Percentiles rank a stretch among this genome's conserved stretches.
phyloP scores from a whole-genome alignment of 139 green algal species.

The Haematococcus lacustris region DNA sequence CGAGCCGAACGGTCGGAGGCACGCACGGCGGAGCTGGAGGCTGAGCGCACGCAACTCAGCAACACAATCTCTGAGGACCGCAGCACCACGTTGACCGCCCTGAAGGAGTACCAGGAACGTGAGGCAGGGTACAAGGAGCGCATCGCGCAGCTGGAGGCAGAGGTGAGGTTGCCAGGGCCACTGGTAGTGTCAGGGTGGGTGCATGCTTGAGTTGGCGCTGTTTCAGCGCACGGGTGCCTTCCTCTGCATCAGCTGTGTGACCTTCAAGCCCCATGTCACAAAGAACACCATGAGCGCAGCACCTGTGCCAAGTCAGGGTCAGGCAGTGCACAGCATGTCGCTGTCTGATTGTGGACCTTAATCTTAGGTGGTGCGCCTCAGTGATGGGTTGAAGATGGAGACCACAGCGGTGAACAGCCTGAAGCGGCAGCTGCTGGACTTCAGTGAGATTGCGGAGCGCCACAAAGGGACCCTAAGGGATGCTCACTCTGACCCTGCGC shows the following conservation, averaged over 20 bases:
- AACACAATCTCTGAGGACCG: slow-evolving; percentile 9
- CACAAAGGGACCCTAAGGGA: slow-evolving; percentile 20
- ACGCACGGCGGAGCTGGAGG: background rate
- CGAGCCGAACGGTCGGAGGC: slow-evolving; percentile 8
- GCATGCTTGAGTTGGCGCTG: no score
- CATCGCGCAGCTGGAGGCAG: slow-evolving; percentile 19
- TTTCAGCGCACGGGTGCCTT: no score
- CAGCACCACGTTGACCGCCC: slow-evolving; percentile 20
- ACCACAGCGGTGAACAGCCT: slow-evolving; percentile 22
- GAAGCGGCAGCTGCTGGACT: slow-evolving; percentile 42
- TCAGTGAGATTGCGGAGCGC: slow-evolving; percentile 30
- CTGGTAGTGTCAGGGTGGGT: no score
- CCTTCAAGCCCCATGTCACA: no score
- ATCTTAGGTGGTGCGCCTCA: slow-evolving; percentile 1
- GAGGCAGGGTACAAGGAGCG: slow-evolving; percentile 11
- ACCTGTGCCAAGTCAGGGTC: no score
- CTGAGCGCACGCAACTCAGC: background rate
- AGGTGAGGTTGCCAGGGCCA: slow-evolving; percentile 16
- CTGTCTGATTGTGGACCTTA: no score
- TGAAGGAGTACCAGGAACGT: slow-evolving; percentile 33
- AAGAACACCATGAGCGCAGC: no score
- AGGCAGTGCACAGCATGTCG: no score
- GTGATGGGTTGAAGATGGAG: slow-evolving; percentile 15
- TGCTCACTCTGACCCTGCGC: slow-evolving; percentile 20
- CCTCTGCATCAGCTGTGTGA: no score